Evolutionary conservation across 2,329 filamentous ascomycete genomes (phyloP).

Genomic region (Teratosphaeriaceae sp.): DNA sequence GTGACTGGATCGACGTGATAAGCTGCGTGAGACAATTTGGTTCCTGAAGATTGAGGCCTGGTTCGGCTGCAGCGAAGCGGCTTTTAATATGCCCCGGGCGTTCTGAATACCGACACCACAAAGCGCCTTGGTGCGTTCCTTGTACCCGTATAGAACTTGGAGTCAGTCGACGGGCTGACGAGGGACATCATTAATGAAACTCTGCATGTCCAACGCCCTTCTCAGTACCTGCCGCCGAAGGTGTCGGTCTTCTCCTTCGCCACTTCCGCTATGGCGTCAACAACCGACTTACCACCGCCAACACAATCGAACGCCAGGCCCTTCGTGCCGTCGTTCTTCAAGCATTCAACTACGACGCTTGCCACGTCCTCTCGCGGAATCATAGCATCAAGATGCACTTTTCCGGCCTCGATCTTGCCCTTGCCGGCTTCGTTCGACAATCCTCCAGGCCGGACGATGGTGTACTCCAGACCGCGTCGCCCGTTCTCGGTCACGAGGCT

Average conservation of each 20-base stretch:
- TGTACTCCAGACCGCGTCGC: constrained; percentile 37
- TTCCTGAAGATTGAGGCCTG: too few species aligned
- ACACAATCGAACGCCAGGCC: constrained; percentile 40
- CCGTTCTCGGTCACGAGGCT: constrained; percentile 34
- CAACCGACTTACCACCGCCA: constrained; percentile 33
- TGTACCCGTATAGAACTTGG: too few species aligned
- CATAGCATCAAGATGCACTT: constrained; percentile 31
- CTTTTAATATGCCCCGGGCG: too few species aligned
- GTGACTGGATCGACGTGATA: too few species aligned
- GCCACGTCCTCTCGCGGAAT: constrained; percentile 56
- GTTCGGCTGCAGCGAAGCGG: too few species aligned
- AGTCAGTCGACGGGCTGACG: too few species aligned
- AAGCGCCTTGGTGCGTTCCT: too few species aligned
- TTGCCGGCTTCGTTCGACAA: constrained; percentile 42
- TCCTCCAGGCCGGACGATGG: constrained; percentile 39
- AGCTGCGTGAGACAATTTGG: too few species aligned
- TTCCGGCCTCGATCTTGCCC: constrained; percentile 38
- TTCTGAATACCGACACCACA: too few species aligned
- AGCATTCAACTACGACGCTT: constrained; percentile 47
- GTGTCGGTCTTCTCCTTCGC: constrained; percentile 30
- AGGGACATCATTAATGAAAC: too few species aligned
- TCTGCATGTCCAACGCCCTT: too few species aligned
- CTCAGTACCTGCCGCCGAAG: constrained; percentile 29
- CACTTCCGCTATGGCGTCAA: constrained; percentile 35
- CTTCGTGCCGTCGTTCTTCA: constrained; percentile 42